phyloP scores from a whole-genome alignment of 345 rosid species.

The Heritiera fomes region DNA sequence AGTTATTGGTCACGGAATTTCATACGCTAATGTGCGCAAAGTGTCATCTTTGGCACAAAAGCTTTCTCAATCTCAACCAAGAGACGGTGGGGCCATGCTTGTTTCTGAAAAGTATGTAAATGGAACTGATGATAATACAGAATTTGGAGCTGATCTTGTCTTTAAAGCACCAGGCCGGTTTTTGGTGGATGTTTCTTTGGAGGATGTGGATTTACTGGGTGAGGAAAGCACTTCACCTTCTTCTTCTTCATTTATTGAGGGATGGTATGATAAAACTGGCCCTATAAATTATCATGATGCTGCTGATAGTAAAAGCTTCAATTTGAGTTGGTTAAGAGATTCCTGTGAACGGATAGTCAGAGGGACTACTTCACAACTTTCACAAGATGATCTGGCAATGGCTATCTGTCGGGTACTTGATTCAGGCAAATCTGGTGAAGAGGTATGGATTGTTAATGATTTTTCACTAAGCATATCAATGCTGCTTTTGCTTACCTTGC shows the following conservation, averaged over 20 bases:
- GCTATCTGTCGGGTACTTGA: constrained; percentile 89
- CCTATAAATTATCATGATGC: constrained; percentile 32
- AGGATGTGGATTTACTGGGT: constrained; percentile 45
- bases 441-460: constrained; percentile 53
- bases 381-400: constrained; percentile 90
- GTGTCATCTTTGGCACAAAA: constrained; percentile 57
- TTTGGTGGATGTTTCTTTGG: constrained; percentile 63
- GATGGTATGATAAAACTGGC: constrained; percentile 48
- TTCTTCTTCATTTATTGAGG: constrained; percentile 38
- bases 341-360: constrained; percentile 68
- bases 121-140: constrained; percentile 45
- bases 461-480: constrained; percentile 18
- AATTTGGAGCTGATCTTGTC: constrained; percentile 79
- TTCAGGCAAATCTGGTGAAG: constrained; percentile 88
- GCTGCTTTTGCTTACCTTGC: constrained; percentile 17
- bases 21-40: constrained; percentile 49
- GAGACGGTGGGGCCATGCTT: constrained; percentile 30
- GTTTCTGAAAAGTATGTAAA: constrained; percentile 37
- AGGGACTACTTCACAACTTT: constrained; percentile 70
- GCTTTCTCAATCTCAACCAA: constrained; percentile 63
- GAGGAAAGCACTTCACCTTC: constrained; percentile 40
- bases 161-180: constrained; percentile 80
- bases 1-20: constrained; percentile 61
- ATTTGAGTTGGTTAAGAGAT: constrained; percentile 87
- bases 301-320: constrained; percentile 42